phyloP scores from a whole-genome alignment of 495 filamentous ascomycete genomes.

The Xylaria curta region DNA sequence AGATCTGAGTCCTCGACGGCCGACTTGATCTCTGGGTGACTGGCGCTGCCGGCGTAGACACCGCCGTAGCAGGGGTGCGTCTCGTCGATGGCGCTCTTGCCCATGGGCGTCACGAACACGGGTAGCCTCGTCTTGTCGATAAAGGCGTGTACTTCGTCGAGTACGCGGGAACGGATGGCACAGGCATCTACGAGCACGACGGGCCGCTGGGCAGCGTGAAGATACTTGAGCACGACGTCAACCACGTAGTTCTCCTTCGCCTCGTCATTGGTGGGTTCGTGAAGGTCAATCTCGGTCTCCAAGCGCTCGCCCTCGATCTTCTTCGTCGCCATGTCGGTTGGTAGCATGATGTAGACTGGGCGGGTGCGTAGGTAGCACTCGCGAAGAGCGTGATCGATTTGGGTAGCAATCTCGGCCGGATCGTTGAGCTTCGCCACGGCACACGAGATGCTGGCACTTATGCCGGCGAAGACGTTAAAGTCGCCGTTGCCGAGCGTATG shows the following conservation, averaged over 20 bases:
- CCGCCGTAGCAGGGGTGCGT: slow-evolving; percentile 77
- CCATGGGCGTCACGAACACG: slow-evolving; percentile 90
- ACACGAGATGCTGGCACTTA: slow-evolving; percentile 76
- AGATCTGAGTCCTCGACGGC: slow-evolving; percentile 82
- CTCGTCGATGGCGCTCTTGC: slow-evolving; percentile 88
- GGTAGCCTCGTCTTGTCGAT: slow-evolving; percentile 78
- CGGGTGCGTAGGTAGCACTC: slow-evolving; percentile 78
- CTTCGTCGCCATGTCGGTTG: slow-evolving; percentile 82
- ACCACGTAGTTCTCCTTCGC: slow-evolving; percentile 86
- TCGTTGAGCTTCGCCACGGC: slow-evolving; percentile 72
- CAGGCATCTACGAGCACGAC: slow-evolving; percentile 92
- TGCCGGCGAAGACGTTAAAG: slow-evolving; percentile 82
- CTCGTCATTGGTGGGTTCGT: slow-evolving; percentile 65
- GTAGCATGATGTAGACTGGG: slow-evolving; percentile 85
- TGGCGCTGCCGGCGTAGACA: slow-evolving; percentile 86
- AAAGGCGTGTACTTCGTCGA: slow-evolving; percentile 79
- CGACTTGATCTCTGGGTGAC: slow-evolving; percentile 70
- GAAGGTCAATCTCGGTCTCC: slow-evolving; percentile 69
- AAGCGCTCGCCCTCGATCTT: slow-evolving; percentile 78
- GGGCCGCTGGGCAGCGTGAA: slow-evolving; percentile 77
- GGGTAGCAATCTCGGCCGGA: slow-evolving; percentile 67
- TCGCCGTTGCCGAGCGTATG: slow-evolving; percentile 94
- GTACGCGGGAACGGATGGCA: slow-evolving; percentile 77
- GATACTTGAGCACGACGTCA: slow-evolving; percentile 75
- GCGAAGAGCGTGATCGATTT: slow-evolving; percentile 81